Evolutionary conservation across 2,329 filamentous ascomycete species (phyloP).

Genomic region (Alternaria burnsii): DNA sequence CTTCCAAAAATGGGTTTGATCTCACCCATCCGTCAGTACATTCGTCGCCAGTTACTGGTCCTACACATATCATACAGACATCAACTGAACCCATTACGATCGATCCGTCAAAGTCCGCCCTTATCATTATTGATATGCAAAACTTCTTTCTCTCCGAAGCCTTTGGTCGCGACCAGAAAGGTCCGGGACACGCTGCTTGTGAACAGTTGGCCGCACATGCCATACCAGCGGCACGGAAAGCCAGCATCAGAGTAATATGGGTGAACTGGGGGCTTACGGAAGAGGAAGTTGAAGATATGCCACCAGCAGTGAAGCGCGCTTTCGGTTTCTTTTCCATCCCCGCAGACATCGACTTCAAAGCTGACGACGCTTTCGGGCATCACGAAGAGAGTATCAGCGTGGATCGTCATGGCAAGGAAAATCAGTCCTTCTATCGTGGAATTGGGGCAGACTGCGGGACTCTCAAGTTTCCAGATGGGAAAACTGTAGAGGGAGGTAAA

Average conservation of each 20-base stretch:
- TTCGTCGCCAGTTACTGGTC: conserved; percentile 24
- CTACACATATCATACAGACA: conserved; percentile 32
- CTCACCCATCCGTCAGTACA: conserved; percentile 54
- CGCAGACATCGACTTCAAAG: conserved; percentile 22
- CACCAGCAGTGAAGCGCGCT: conserved; percentile 50
- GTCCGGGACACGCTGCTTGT: conserved; percentile 38
- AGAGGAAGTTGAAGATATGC: conserved; percentile 48
- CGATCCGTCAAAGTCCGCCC: conserved; percentile 47
- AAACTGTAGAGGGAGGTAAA: conserved; percentile 43
- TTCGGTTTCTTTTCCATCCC: conserved; percentile 44
- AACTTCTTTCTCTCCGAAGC: conserved; percentile 53
- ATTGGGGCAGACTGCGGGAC: conserved; percentile 43
- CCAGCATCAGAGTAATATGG: conserved; percentile 52
- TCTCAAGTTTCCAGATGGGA: conserved; percentile 30
- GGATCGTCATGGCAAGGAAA: conserved; percentile 42
- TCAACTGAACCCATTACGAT: conserved; percentile 43
- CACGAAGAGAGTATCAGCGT: conserved; percentile 33
- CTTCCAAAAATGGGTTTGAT: conserved; percentile 55
- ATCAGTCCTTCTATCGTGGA: conserved; percentile 36
- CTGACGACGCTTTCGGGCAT: conserved; percentile 13
- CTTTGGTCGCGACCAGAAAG: conserved; percentile 28
- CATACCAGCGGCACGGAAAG: conserved; percentile 52
- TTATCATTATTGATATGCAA: conserved; percentile 56
- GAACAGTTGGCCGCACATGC: conserved; percentile 44
- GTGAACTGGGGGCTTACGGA: conserved; percentile 55